phyloP scores from a whole-genome alignment of 345 rosid genomes.

The Toxicodendron radicans region DNA sequence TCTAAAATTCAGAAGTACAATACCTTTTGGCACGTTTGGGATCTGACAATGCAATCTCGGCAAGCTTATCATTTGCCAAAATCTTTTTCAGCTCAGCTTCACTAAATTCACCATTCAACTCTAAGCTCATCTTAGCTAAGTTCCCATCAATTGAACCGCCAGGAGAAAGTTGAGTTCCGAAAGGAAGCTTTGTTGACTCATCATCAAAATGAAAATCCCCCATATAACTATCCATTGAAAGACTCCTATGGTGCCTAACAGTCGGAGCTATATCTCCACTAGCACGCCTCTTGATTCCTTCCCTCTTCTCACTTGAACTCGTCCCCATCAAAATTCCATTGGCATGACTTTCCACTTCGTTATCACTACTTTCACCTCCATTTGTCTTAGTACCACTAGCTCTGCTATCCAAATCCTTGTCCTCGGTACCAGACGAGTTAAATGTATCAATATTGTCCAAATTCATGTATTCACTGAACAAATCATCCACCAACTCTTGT shows the following conservation, averaged over 20 bases:
- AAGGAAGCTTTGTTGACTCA: conserved; percentile 33
- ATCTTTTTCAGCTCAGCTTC: conserved; percentile 70
- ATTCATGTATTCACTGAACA: conserved; percentile 64
- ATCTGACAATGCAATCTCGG: conserved; percentile 67
- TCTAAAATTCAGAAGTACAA: not conserved
- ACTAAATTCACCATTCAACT: conserved; percentile 57
- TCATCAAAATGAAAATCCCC: conserved; percentile 53
- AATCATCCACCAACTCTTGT: conserved; percentile 57
- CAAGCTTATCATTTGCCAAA: conserved; percentile 72
- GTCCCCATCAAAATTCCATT: conserved; percentile 28
- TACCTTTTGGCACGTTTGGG: conserved; percentile 59
- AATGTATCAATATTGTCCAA: conserved; percentile 59
- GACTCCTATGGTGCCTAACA: conserved; percentile 55
- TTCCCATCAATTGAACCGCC: conserved; percentile 50
- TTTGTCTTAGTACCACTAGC: conserved; percentile 62
- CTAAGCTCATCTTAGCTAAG: conserved; percentile 36
- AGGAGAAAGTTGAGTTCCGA: conserved; percentile 33
- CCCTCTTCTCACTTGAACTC: conserved; percentile 39
- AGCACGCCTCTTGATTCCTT: conserved; percentile 62
- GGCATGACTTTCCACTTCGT: conserved; percentile 67
- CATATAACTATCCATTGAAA: conserved; percentile 80
- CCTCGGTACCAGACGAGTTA: conserved; percentile 70
- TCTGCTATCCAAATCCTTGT: conserved; percentile 58
- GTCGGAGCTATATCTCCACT: conserved; percentile 55
- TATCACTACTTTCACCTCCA: conserved; percentile 66